These are phyloP conservation scores for Alternaria consortialis DNA, from an alignment of 2,329 filamentous ascomycete genomes.

Conservation along the genomic window DNA sequence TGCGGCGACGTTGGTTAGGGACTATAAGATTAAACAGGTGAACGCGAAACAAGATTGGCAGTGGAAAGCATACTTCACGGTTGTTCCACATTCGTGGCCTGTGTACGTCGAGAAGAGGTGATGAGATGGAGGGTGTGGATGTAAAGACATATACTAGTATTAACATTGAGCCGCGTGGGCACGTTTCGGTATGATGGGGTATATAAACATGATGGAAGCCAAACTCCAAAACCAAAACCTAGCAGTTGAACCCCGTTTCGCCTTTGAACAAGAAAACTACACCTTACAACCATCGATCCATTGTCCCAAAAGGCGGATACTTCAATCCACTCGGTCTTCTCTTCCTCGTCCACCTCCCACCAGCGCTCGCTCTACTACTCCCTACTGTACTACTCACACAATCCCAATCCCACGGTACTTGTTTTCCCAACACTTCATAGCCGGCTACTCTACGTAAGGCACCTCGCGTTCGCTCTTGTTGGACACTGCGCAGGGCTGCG, in stretches of 20 bases:
- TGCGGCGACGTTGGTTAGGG: conserved; percentile 42
- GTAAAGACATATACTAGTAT: background rate
- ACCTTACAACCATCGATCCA: conserved; percentile 37
- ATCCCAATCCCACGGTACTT: conserved; percentile 48
- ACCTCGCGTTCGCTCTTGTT: conserved; percentile 22
- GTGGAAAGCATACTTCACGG: conserved; percentile 46
- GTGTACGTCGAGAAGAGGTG: conserved; percentile 1
- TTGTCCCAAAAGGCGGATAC: conserved; percentile 41
- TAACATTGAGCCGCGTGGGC: no score
- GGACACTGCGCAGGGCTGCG: conserved; percentile 32
- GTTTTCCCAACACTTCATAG: conserved; percentile 41
- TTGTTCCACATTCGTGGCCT: conserved; percentile 40
- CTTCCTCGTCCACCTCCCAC: conserved; percentile 17
- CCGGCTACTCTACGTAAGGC: conserved; percentile 40
- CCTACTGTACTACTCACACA: conserved; percentile 42
- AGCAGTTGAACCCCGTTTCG: background rate
- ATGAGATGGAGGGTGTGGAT: background rate
- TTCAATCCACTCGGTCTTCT: conserved; percentile 21
- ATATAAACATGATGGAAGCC: background rate
- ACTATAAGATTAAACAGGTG: conserved; percentile 46
- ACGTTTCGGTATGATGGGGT: background rate
- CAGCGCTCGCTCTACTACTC: conserved; percentile 16
- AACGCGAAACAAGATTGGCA: conserved; percentile 41
- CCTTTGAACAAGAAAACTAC: background rate
- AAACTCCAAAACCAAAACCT: background rate